Evolutionary conservation across 2,329 filamentous ascomycete genomes (phyloP).

Genomic region (Epichloe amarillans): DNA sequence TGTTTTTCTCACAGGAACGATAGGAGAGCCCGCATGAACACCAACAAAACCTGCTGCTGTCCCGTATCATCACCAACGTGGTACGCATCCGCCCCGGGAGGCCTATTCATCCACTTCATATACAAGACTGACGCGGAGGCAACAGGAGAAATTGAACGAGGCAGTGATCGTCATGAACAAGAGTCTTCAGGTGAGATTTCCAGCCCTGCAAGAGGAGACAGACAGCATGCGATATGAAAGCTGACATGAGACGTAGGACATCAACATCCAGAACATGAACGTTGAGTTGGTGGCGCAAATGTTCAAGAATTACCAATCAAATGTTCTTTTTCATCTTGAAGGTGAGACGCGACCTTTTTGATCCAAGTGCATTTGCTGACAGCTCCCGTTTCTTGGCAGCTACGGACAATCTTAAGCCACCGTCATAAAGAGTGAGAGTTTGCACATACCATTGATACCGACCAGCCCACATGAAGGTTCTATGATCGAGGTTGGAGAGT

Average conservation of each 20-base stretch:
- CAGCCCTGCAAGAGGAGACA: neutral
- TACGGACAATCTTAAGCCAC: slow-evolving; percentile 72
- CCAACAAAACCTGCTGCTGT: slow-evolving; percentile 85
- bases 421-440: slow-evolving; percentile 34
- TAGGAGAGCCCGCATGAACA: slow-evolving; percentile 95
- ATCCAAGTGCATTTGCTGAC: neutral
- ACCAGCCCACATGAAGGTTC: neutral
- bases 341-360: slow-evolving; percentile 38
- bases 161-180: slow-evolving; percentile 87
- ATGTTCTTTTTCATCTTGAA: slow-evolving; percentile 93
- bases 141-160: slow-evolving; percentile 92
- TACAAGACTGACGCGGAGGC: neutral
- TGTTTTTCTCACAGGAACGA: neutral
- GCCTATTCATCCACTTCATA: neutral
- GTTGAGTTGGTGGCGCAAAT: slow-evolving; percentile 95
- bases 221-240: neutral
- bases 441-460: neutral
- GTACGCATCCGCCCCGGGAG: slow-evolving; percentile 39
- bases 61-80: slow-evolving; percentile 93
- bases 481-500: neutral
- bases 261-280: slow-evolving; percentile 98
- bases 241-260: slow-evolving; percentile 47
- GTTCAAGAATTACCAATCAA: slow-evolving; percentile 99
- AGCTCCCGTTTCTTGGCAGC: slow-evolving; percentile 35
- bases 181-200: slow-evolving; percentile 55